Conservation (phyloP, 1,284 basidiomycete genomes). For the Meripilus lineatus region DNA sequence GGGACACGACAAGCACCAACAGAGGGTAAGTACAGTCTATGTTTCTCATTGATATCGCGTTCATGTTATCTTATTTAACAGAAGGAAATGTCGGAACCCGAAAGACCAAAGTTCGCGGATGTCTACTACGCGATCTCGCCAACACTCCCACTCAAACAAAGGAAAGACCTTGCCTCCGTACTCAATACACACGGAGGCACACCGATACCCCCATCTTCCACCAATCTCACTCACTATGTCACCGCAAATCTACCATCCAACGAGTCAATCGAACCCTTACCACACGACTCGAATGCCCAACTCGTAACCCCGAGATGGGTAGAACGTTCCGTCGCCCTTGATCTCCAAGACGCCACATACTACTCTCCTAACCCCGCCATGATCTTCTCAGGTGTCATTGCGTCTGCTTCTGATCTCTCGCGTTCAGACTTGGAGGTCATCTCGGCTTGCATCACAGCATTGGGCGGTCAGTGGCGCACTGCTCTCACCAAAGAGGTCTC, state of each 20-base stretch:
- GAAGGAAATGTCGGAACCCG: not conserved
- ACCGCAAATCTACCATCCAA: slow-evolving; percentile 17
- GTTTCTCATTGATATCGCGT: too few species aligned
- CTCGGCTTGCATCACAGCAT: slow-evolving; percentile 61
- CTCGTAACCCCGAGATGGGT: slow-evolving; percentile 49
- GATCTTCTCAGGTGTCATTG: slow-evolving; percentile 81
- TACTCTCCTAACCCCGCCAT: slow-evolving; percentile 74
- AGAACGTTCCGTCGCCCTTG: slow-evolving; percentile 55
- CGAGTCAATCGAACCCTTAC: slow-evolving; percentile 21
- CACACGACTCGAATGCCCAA: slow-evolving; percentile 15
- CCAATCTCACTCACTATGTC: slow-evolving; percentile 24
- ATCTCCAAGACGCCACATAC: slow-evolving; percentile 48
- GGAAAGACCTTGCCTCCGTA: slow-evolving; percentile 17
- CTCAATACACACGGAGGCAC: slow-evolving; percentile 20
- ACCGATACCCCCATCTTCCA: slow-evolving; percentile 14
- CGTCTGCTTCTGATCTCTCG: slow-evolving; percentile 62
- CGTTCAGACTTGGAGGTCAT: slow-evolving; percentile 68
- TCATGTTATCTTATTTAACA: too few species aligned
- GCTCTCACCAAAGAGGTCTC: slow-evolving; percentile 81
- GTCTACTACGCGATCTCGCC: slow-evolving; percentile 23
- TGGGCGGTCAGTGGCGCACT: slow-evolving; percentile 80
- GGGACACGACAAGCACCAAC: too few species aligned
- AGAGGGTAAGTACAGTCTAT: too few species aligned
- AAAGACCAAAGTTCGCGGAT: slow-evolving; percentile 13
- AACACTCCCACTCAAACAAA: slow-evolving; percentile 14